A percentile compares a stretch with the other conserved stretches of the same genome.
These are phyloP conservation scores for Rhizopogon rudus DNA, from an alignment of 768 basidiomycete genomes.

Conservation along the genomic window DNA sequence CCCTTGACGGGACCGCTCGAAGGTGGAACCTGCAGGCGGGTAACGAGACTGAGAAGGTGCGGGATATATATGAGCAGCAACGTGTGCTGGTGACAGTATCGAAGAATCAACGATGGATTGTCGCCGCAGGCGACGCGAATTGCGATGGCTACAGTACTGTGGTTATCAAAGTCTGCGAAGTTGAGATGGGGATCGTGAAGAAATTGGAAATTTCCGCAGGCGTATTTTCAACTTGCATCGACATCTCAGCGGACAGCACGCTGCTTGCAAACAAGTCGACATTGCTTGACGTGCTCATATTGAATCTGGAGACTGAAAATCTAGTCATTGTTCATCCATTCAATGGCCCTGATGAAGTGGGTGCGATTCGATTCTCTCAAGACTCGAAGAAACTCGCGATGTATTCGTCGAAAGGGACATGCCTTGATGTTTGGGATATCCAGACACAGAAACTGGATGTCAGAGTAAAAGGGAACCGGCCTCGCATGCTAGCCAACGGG, in stretches of 20 bases:
- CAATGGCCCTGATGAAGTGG: neutral
- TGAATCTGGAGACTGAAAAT: no score
- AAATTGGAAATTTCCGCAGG: no score
- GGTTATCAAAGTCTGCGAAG: neutral
- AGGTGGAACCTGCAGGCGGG: neutral
- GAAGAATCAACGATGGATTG: neutral
- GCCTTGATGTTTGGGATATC: neutral
- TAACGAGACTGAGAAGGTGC: neutral
- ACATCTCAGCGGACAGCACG: no score
- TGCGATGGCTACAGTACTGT: no score
- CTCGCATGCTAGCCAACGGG: neutral
- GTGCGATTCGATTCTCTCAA: neutral
- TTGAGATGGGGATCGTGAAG: neutral
- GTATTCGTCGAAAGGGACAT: neutral
- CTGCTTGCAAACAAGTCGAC: no score
- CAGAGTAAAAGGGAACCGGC: neutral
- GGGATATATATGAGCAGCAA: neutral
- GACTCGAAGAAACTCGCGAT: neutral
- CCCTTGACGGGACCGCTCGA: neutral
- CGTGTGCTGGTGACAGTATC: neutral
- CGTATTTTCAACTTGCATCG: no score
- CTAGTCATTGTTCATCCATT: no score
- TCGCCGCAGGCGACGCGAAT: neutral
- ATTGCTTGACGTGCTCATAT: no score
- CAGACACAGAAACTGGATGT: neutral